These are phyloP conservation scores for Hibiscus mutabilis DNA, from an alignment of 345 rosid species.

Conservation along the genomic window DNA sequence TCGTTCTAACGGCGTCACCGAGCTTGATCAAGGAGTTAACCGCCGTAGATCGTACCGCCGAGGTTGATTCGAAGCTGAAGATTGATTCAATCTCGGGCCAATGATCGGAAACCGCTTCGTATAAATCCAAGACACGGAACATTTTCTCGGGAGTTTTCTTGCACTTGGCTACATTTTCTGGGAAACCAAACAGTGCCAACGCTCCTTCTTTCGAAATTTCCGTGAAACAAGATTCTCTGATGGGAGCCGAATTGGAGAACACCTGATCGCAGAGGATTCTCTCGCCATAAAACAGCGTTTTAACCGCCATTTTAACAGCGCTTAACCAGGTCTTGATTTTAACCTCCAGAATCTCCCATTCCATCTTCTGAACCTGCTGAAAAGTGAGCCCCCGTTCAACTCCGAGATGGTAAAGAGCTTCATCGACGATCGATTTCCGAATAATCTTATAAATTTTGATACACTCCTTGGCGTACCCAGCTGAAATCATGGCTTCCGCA, in stretches of 20 bases:
- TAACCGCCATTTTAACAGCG: slow-evolving; percentile 41
- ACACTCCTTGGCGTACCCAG: slow-evolving; percentile 71
- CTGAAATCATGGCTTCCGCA: slow-evolving; percentile 61
- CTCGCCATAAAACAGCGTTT: slow-evolving; percentile 57
- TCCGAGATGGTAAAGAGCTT: slow-evolving; percentile 47
- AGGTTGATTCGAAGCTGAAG: slow-evolving; percentile 51
- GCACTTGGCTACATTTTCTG: slow-evolving; percentile 53
- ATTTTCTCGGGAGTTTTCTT: slow-evolving; percentile 64
- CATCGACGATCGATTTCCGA: slow-evolving; percentile 53
- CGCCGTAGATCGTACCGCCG: slow-evolving; percentile 43
- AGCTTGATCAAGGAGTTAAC: slow-evolving; percentile 45
- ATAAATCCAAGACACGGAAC: slow-evolving; percentile 68
- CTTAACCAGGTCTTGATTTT: slow-evolving; percentile 53
- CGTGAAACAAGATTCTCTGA: slow-evolving; percentile 50
- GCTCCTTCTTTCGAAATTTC: slow-evolving; percentile 54
- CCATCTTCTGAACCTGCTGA: slow-evolving; percentile 50
- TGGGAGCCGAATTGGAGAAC: slow-evolving; percentile 37
- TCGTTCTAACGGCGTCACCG: slow-evolving; percentile 40
- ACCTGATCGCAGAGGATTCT: slow-evolving; percentile 61
- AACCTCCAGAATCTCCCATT: slow-evolving; percentile 56
- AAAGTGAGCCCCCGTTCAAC: slow-evolving; percentile 36
- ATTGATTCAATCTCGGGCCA: slow-evolving; percentile 52
- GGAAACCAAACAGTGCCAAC: slow-evolving; percentile 49
- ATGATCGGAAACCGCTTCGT: slow-evolving; percentile 54
- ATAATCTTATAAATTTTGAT: slow-evolving; percentile 45